These are phyloP conservation scores for Tulasnella sp. DNA, from an alignment of 768 basidiomycete species.

Conservation along the genomic window DNA sequence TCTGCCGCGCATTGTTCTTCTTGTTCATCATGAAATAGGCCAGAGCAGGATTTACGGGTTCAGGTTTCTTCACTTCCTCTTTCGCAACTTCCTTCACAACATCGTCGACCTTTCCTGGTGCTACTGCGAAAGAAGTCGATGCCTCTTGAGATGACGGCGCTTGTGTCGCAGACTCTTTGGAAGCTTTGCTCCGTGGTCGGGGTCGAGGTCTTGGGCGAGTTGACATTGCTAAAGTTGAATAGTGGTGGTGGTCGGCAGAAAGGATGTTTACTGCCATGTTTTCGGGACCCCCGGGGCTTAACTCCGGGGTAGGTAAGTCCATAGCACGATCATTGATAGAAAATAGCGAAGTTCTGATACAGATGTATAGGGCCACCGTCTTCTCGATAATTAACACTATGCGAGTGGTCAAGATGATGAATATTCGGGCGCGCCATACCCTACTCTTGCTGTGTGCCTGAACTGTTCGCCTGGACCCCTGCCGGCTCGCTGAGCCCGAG, in stretches of 20 bases:
- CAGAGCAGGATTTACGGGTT: not conserved
- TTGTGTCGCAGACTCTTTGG: not conserved
- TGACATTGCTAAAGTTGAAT: not conserved
- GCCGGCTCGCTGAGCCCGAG: not conserved
- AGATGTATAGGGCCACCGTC: not conserved
- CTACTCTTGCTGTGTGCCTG: not conserved
- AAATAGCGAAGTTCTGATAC: not conserved
- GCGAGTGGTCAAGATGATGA: not conserved
- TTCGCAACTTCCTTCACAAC: not conserved
- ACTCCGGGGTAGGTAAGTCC: not conserved
- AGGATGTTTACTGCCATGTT: not conserved
- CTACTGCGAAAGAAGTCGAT: not conserved
- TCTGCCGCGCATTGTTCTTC: not conserved
- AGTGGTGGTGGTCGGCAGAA: not conserved
- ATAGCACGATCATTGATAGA: no score
- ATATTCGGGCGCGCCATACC: not conserved
- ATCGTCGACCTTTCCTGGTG: not conserved
- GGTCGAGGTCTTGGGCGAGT: not conserved
- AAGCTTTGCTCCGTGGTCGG: not conserved
- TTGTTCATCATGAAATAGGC: slow-evolving; percentile 9
- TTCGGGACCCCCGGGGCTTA: not conserved
- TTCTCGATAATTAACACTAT: no score
- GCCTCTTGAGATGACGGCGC: not conserved
- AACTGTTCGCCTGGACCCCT: not conserved
- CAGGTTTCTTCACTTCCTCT: not conserved